Percentiles rank a stretch among this genome's conserved stretches.
phyloP scores from a whole-genome alignment of 495 filamentous ascomycete species.

The Xylaria grammica region DNA sequence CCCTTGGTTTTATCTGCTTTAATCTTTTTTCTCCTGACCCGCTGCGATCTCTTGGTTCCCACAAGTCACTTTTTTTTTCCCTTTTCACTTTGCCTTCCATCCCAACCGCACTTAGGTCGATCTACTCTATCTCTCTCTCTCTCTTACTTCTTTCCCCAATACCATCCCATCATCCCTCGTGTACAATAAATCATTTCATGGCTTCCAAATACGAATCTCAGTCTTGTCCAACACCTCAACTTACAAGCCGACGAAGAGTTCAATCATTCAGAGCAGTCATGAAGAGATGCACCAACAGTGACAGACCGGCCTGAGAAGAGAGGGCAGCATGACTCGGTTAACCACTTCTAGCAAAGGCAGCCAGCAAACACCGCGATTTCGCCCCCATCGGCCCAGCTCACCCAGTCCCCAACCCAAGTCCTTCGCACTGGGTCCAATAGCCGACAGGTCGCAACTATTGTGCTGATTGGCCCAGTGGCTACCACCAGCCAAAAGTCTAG shows the following conservation, averaged over 20 bases:
- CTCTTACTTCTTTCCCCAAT: background rate
- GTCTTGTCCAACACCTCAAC: background rate
- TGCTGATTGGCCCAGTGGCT: slow-evolving; percentile 19
- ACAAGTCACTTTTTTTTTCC: slow-evolving; percentile 38
- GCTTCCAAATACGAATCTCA: background rate
- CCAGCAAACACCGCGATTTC: slow-evolving; percentile 20
- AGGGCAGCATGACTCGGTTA: slow-evolving; percentile 39
- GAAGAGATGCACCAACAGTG: background rate
- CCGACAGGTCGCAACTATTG: background rate
- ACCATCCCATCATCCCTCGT: background rate
- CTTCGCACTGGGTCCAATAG: slow-evolving; percentile 11
- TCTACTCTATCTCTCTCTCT: slow-evolving; percentile 17
- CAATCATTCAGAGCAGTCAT: background rate
- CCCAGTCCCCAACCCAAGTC: slow-evolving; percentile 8
- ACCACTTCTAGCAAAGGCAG: slow-evolving; percentile 30
- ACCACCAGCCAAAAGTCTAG: slow-evolving; percentile 5
- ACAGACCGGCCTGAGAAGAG: background rate
- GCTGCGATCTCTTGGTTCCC: slow-evolving; percentile 33
- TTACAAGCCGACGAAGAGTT: background rate
- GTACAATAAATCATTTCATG: background rate
- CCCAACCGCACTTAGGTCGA: background rate
- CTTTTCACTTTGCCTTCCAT: slow-evolving; percentile 24
- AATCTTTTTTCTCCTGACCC: slow-evolving; percentile 37
- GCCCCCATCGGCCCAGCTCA: slow-evolving; percentile 3
- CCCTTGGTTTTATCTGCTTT: slow-evolving; percentile 36